Conservation (phyloP, 345 rosid species). For the Hirschfeldia incana region DNA sequence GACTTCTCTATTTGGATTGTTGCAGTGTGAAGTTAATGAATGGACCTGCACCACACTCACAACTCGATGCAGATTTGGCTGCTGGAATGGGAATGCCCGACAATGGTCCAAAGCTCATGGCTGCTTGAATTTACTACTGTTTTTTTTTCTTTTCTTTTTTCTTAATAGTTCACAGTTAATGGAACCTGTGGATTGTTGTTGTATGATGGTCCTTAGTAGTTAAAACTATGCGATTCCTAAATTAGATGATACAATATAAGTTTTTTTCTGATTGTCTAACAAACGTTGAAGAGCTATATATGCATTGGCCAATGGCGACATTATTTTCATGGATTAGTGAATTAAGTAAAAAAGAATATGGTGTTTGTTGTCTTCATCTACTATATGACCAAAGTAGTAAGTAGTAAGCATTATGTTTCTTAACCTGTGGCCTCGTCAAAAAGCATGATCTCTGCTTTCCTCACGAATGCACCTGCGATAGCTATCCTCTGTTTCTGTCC, state of each 20-base stretch:
- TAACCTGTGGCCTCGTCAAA: slow-evolving; percentile 78
- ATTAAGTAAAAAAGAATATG: too few relatives aligned
- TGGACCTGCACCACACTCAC: slow-evolving; percentile 86
- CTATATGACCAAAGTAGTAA: too few relatives aligned
- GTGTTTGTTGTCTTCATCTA: too few relatives aligned
- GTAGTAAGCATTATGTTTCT: too few relatives aligned
- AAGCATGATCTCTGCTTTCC: slow-evolving; percentile 85
- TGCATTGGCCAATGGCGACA: background rate
- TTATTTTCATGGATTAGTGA: background rate
- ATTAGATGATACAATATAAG: background rate
- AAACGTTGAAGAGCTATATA: background rate
- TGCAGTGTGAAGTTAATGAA: slow-evolving; percentile 74
- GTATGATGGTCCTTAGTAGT: background rate
- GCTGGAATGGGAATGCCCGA: slow-evolving; percentile 98
- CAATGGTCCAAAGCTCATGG: slow-evolving; percentile 72
- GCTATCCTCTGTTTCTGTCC: slow-evolving; percentile 97
- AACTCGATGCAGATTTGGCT: slow-evolving; percentile 92
- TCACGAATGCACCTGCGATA: slow-evolving; percentile 76
- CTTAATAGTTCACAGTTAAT: background rate
- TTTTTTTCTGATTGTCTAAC: background rate
- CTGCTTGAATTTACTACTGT: slow-evolving; percentile 18
- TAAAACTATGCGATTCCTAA: background rate
- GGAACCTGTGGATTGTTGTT: background rate
- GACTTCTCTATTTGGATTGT: slow-evolving; percentile 15
- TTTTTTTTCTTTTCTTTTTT: background rate